Conservation (phyloP, 345 rosid species). For the Gossypium australe region DNA sequence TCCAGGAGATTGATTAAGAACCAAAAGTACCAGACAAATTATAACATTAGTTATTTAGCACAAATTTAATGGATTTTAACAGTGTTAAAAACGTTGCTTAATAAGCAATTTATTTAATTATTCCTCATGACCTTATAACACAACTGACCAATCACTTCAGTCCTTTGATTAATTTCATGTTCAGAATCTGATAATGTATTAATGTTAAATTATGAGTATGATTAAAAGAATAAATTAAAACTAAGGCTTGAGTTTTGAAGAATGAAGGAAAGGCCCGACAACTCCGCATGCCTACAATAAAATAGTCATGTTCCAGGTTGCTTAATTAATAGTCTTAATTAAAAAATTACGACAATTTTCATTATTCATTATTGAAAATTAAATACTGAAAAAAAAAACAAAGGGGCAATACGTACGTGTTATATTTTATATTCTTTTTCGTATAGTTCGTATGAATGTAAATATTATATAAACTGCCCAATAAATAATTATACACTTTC, state of each 20-base stretch:
- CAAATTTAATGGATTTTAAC: background rate
- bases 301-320: slow-evolving; percentile 14
- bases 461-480: too few species aligned
- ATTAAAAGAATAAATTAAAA: background rate
- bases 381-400: too few species aligned
- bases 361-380: background rate
- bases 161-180: background rate
- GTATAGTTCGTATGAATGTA: too few species aligned
- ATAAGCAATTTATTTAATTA: background rate
- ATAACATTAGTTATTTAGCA: background rate
- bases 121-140: background rate
- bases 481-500: too few species aligned
- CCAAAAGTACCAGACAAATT: too few species aligned
- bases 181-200: background rate
- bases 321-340: background rate
- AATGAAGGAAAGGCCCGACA: slow-evolving; percentile 14
- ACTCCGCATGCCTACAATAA: slow-evolving; percentile 17
- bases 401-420: too few species aligned
- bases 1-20: background rate
- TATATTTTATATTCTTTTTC: too few species aligned
- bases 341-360: background rate
- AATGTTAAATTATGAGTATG: background rate
- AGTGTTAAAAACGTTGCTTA: background rate
- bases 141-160: background rate
- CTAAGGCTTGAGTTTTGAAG: background rate